Base-by-base conservation (phyloP, 441 rosid species). In the Aleurites moluccanus region DNA sequence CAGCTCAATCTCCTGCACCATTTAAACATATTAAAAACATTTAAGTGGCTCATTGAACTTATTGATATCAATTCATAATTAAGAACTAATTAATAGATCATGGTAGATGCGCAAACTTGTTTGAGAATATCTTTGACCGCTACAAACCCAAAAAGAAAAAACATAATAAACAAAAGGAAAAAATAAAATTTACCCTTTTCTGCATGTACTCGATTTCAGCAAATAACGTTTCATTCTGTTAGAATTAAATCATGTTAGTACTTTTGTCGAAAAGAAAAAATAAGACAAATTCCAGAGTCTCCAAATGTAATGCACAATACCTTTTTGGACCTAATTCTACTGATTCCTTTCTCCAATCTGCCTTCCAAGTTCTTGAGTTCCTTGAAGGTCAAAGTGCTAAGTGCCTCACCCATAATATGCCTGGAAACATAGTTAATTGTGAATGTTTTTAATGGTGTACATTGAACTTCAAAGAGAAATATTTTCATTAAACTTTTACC, bases 171-270 rank as follows among this genome's bases (percentile, higher is more conserved):
- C 2, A 1, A 0, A 45, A 20, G 10, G 47, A 49, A 73, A 40
- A 64, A 69, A 64, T 68, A 64, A 73, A 78, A 72, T 64, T 77
- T 88, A 93, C 98, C 88, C 95, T 83, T 76, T 90, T 91, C 82
- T 91, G 93, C 98, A 91, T 91, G 81, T 84, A 88, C 82, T 89
- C 97, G 35, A 93, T 86, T 79, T 91, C 97, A 40, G 92, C 91
- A 23, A 89, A 79, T 57, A 93, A 78, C 83, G 87, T 67, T 80
- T 93, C 95, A 60, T 87, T 86, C 94, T 91, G 91, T 67, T 0
- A 78, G 18, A 47, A 76, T 25, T 13, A 45, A 27, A 68, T 21
- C 9, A 35, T 35, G 44, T 67, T 27, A 67, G 14, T 55, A 10
- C 4, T 42, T 42, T 16, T 21, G 10, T 6, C 10, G 9, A 66